phyloP scores from a whole-genome alignment of 805 yeast species.

The Nakazawaea ambrosiae region DNA sequence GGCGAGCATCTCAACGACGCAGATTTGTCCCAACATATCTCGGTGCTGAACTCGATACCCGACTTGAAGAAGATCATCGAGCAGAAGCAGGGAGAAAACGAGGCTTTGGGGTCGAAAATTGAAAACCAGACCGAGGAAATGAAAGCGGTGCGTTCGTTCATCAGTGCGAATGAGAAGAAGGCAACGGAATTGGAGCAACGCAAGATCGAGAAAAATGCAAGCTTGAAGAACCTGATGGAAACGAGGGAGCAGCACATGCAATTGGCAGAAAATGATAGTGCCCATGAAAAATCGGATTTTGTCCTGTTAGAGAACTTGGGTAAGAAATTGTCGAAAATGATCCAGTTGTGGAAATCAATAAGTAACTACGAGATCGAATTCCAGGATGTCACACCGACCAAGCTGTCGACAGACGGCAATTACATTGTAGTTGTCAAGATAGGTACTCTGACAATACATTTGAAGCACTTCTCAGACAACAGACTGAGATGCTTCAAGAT shows the following conservation, averaged over 20 bases:
- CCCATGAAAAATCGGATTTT: background rate
- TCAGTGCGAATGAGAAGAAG: background rate
- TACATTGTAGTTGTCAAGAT: background rate
- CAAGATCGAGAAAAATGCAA: background rate
- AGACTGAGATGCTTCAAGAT: slow-evolving; percentile 8
- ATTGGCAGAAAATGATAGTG: background rate
- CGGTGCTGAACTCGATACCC: slow-evolving; percentile 1
- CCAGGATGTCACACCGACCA: background rate
- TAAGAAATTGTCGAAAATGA: background rate
- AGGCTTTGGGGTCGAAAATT: background rate
- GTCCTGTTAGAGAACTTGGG: slow-evolving; percentile 3
- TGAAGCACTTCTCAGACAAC: background rate
- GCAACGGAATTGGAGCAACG: background rate
- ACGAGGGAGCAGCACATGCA: background rate
- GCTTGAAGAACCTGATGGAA: background rate
- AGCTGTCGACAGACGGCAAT: background rate
- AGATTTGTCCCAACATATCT: slow-evolving; percentile 2
- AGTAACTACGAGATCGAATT: background rate
- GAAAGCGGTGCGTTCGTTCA: background rate
- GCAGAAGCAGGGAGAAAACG: background rate
- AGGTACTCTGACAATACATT: background rate
- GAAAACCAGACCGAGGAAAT: background rate
- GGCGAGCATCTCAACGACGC: slow-evolving; percentile 1
- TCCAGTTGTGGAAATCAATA: background rate
- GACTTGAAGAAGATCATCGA: slow-evolving; percentile 2